Base-by-base conservation (phyloP, 805 yeast genomes). In the Kazachstania martiniae region DNA sequence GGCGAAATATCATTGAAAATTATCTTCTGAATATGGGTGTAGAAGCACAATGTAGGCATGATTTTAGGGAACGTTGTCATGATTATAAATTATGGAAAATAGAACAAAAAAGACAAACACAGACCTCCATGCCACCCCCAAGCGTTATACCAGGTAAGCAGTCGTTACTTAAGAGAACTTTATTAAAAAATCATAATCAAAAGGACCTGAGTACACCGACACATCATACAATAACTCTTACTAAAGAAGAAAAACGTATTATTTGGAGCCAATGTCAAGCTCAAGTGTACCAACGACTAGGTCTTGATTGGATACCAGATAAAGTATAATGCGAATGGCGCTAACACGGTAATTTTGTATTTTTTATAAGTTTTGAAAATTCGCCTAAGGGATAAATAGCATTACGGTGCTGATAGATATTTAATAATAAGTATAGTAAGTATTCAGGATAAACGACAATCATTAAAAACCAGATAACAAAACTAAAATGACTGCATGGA, bases 1-100 rank as follows among this genome's bases (percentile, higher is more conserved):
- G 84, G 81, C 59, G 85, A 39, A 73, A 76, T 44, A 65, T 78
- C 15, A 72, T 77, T 38, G 85, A 78, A 41, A 77, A 75, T 51
- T 77, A 68, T 42, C 41, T 74, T 19, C 50, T 75, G 24, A 73
- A 72, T 45, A 56, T 75, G 16, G 80, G 71, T 4, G 75, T 76
- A 33, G 82, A 76, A 42, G 70, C 73, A 14, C 83, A 77, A 46
- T 74, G 82, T 42, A 64, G 81, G 8, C 54, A 58, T 21, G 82
- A 78, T 42, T 78, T 72, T 49, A 70, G 69, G 42, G 49, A 54
- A 27, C 57, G 60, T 18, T 65, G 77, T 38, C 49, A 59, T 24
- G 62, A 59, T 13, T 43, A 64, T 41, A 68, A 68, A 39, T 55
- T 50, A 39, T 48, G 52, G 43, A 61, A 64, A 39, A 41, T 46